Evolutionary conservation across 192 early-diverging fungal species (phyloP).

Genomic region (Backusella parvicylindrica): DNA sequence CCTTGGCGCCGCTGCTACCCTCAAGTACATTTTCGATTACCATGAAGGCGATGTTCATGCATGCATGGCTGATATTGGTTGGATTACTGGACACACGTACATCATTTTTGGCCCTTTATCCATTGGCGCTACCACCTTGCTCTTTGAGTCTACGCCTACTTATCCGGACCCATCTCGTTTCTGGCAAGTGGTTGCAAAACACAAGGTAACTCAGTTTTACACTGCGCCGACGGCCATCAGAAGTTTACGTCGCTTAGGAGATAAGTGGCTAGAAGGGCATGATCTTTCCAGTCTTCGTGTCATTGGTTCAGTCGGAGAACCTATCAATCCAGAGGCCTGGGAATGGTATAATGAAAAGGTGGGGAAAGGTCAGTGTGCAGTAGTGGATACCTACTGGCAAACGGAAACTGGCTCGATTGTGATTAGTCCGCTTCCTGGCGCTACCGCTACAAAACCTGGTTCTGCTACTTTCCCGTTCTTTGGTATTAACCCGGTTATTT

Average conservation of each 20-base stretch:
- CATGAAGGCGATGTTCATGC: slow-evolving; percentile 86
- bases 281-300: slow-evolving; percentile 82
- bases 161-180: slow-evolving; percentile 82
- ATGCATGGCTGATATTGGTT: slow-evolving; percentile 95
- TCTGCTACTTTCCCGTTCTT: slow-evolving; percentile 96
- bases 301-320: slow-evolving; percentile 93
- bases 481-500: slow-evolving; percentile 82
- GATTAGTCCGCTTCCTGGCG: slow-evolving; percentile 87
- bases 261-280: slow-evolving; percentile 70
- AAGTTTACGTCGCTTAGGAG: slow-evolving; percentile 82
- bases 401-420: slow-evolving; percentile 92
- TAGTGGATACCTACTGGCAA: slow-evolving; percentile 96
- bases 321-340: slow-evolving; percentile 97
- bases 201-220: slow-evolving; percentile 95
- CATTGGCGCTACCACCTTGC: slow-evolving; percentile 84
- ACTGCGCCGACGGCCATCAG: slow-evolving; percentile 97
- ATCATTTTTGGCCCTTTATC: slow-evolving; percentile 90
- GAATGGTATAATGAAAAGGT: slow-evolving; percentile 93
- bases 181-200: slow-evolving; percentile 81
- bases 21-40: slow-evolving; percentile 93
- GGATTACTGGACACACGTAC: slow-evolving; percentile 87
- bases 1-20: slow-evolving; percentile 75
- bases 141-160: slow-evolving; percentile 95
- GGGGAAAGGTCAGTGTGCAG: slow-evolving; percentile 77
- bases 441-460: slow-evolving; percentile 88